Evolutionary conservation across 805 yeast genomes (phyloP), one percentile per base, ranked within the genome.

Genomic region (Pichia eremophila): DNA sequence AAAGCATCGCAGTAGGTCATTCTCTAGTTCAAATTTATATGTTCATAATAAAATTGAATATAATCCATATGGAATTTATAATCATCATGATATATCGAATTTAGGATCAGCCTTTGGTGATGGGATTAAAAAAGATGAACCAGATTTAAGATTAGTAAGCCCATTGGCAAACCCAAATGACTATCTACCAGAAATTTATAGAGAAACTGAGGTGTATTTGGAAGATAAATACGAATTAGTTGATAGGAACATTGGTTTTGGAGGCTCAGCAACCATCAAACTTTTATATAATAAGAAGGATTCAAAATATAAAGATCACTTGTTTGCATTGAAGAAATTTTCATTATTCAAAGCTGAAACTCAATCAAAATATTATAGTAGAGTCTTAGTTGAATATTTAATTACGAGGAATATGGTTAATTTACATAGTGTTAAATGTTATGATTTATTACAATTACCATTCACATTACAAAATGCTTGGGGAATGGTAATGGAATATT

Each of bases 401-500:
- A 75, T 85, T 51, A 78, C 85, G 12, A 78, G 73, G 51, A 69
- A 67, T 39, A 59, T 78, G 34, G 67, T 74, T 46, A 68, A 70
- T n/a, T 67, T 80, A 43, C 90, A 85, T 62, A 74, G 81, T 14
- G 76, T 80, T 10, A 71, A 71, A 35, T 78, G 82, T 5, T 68
- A 71, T 52, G 78, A 76, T 11, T 57, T 83, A 25, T 61, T 83
- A 17, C 72, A 78, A 48, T 69, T 83, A 19, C 84, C 82, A 47
- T 70, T 82, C 1, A 73, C 77, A 19, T 62, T 81, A 50, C 71
- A 76, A 2, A 67, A 89, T 52, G 83, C 86, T 2, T 85, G 93
- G 93, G 93, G 91, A 3, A 75, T 84, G 60, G 72, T 81, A 4
- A 67, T 84, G 72, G 86, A 82, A 52, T 73, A 65, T 46, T 82